Evolutionary conservation across 192 early-diverging fungal genomes (phyloP), one percentile per base, ranked within the genome.

Genomic region (Gigaspora rosea): DNA sequence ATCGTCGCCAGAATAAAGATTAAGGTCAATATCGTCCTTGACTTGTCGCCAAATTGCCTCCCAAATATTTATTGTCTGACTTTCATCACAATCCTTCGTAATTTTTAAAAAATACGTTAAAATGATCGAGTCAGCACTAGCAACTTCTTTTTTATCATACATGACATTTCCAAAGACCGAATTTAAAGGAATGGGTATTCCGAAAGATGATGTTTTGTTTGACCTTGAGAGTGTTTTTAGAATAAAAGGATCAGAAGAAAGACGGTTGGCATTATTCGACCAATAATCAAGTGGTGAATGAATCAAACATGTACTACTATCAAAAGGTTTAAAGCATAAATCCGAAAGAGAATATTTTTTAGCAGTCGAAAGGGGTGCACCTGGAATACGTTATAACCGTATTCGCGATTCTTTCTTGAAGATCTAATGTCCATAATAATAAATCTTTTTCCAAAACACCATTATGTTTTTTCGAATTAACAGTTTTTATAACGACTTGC

Each of bases 91-190:
- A 58, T 86, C 84, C 8, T 85, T 76, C 20, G 36, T 5, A 41
- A 3, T 3, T 41, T 41, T 41, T 41, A 91, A 76, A 20, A 90
- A 81, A 72, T 82, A 88, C 15, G 88, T 91, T 32, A 91, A 51
- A 18, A 91, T 56, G 18, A 91, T 75, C 3, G 85, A 86, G 36
- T 86, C 81, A 7, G 90, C 88, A 6, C 73, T 35, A 8, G 79
- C 56, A 59, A 76, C 67, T 57, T 32, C 22, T 54, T 18, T 50
- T 68, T 76, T 61, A 16, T 56, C 50, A 67, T 67, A 67, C 32
- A 64, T 47, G 20, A 52, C 49, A n/a, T 68, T 67, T 18, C 75
- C 52, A 18, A 54, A 54, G 18, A 54, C 52, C 4, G 52, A 54
- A 54, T 18, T 54, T 54, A 54, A 54, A 11, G 75, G 75, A 36